Evolutionary conservation across 169 alveolate genomes (phyloP).

Genomic region (Ophryocystis elektroscirrha): DNA sequence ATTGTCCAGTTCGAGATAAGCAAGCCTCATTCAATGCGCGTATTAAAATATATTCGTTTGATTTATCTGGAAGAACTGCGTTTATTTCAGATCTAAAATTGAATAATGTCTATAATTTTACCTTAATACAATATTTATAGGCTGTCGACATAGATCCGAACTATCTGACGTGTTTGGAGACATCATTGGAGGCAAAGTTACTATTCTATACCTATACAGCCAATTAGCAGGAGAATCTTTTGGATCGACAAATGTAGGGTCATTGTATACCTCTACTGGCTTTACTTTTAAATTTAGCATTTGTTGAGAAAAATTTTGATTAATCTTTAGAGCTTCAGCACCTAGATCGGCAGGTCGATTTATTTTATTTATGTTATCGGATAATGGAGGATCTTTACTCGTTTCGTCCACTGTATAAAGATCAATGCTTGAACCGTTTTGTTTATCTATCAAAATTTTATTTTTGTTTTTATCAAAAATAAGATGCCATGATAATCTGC

Average conservation of each 20-base stretch:
- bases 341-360: slow-evolving; percentile 60
- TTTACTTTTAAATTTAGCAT: too few relatives aligned
- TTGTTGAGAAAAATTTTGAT: slow-evolving; percentile 54
- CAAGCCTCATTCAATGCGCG: slow-evolving; percentile 54
- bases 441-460: slow-evolving; percentile 54
- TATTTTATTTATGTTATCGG: slow-evolving; percentile 48
- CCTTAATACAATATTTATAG: too few relatives aligned
- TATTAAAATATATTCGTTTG: slow-evolving; percentile 41
- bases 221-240: too few relatives aligned
- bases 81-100: too few relatives aligned
- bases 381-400: slow-evolving; percentile 61
- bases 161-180: too few relatives aligned
- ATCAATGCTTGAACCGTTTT: slow-evolving; percentile 63
- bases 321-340: slow-evolving; percentile 55
- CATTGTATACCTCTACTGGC: too few relatives aligned
- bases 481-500: slow-evolving; percentile 65
- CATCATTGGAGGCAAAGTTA: too few relatives aligned
- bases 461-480: slow-evolving; percentile 49
- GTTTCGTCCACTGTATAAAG: slow-evolving; percentile 62
- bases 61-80: too few relatives aligned
- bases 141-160: too few relatives aligned
- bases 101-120: too few relatives aligned
- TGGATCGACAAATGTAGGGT: too few relatives aligned
- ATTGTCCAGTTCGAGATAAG: slow-evolving; percentile 42
- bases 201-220: too few relatives aligned